Evolutionary conservation across 495 filamentous ascomycete genomes (phyloP).

Genomic region (Tuber indicum): DNA sequence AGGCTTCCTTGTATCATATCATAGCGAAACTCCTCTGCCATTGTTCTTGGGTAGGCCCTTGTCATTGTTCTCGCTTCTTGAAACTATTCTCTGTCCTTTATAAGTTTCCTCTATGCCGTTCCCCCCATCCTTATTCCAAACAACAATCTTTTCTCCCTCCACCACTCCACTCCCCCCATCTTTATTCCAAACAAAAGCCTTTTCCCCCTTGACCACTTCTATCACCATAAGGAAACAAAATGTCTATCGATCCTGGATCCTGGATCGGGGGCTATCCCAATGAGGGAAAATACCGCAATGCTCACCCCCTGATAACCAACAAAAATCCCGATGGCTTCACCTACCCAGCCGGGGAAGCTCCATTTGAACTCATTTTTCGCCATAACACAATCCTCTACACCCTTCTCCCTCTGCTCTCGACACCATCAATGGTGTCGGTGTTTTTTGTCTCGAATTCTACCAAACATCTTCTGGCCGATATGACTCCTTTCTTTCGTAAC

Average conservation of each 20-base stretch:
- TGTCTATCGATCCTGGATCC: background rate
- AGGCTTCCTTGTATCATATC: too few species aligned
- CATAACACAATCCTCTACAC: constrained; percentile 21
- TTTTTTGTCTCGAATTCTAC: constrained; percentile 19
- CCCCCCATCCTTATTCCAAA: too few species aligned
- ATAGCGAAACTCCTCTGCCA: too few species aligned
- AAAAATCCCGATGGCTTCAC: background rate
- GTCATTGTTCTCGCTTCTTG: too few species aligned
- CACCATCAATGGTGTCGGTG: constrained; percentile 24
- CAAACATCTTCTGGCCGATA: constrained; percentile 14
- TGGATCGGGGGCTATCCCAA: background rate
- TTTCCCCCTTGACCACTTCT: background rate
- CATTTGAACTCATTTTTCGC: constrained; percentile 18
- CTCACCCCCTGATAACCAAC: background rate
- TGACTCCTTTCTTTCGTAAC: constrained; percentile 23
- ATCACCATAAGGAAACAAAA: background rate
- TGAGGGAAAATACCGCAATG: too few species aligned
- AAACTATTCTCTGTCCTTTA: too few species aligned
- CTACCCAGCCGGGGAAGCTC: constrained; percentile 10
- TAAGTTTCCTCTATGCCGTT: too few species aligned
- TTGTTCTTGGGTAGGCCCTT: too few species aligned
- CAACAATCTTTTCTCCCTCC: too few species aligned
- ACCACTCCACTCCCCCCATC: too few species aligned
- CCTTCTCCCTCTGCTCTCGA: constrained; percentile 13
- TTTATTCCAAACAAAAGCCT: background rate